Evolutionary conservation across 225 moss, liverwort and hornwort genomes (phyloP), one percentile per base, ranked within the genome.

Genomic region (Bryoerythrophyllum caledonicum): DNA sequence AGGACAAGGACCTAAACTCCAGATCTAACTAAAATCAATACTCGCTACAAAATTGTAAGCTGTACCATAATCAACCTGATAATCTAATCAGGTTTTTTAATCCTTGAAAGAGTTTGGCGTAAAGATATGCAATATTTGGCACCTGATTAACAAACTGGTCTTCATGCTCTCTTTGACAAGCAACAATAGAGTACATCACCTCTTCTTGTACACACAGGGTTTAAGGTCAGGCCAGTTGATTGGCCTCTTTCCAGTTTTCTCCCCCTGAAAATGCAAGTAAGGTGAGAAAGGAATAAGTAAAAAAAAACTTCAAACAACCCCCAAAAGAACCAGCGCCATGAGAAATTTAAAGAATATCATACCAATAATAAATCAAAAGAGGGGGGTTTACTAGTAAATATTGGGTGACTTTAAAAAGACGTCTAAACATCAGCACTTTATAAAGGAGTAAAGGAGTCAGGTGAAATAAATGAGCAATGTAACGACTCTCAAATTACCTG

Each of bases 211-310:
- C 57, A 93, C 82, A 77, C 93, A 96, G 6, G 93, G 87, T 73
- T 96, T 96, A 77, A 96, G 78, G 40, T 89, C 86, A 40, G 96
- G 96, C 96, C 96, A 96, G 10, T 76, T 79, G 61, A 86, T 89
- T 67, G 75, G 53, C 64, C 55, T 76, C 78, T 83, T 93, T 61
- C 74, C 79, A 74, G 73, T 61, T 62, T 86, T 88, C 46, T 77
- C 85, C 32, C 84, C 87, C 89, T 91, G 82, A 35, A 74, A 30
- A 63, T 57, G 60, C 34, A 65, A 67, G 68, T 26, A 68, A 76
- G 5, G 41, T 73, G 65, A 76, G 53, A 61, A 56, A 68, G 41
- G 48, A 61, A 21, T 15, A 27, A 69, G 41, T 26, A 68, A 60
- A 53, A 35, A 65, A 0, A 7, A 38, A 57, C 4, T 24, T 74